Conservation (phyloP, 2,329 filamentous ascomycete genomes). For the Xylaria sp. region DNA sequence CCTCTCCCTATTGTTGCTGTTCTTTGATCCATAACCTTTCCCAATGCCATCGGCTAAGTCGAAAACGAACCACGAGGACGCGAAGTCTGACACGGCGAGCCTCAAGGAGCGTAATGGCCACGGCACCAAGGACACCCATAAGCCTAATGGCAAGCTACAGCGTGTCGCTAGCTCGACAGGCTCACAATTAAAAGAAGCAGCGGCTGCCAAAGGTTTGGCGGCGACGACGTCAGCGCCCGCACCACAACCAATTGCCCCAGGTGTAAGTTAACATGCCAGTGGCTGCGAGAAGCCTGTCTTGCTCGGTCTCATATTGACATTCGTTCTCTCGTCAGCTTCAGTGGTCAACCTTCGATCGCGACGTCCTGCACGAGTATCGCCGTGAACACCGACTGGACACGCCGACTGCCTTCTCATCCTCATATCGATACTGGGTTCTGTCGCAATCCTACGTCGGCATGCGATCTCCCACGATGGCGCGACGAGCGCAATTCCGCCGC, state of each 20-base stretch:
- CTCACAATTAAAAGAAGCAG: conserved; percentile 59
- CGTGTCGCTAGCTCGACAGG: conserved; percentile 65
- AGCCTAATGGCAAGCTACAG: conserved; percentile 65
- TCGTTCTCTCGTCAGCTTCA: conserved; percentile 58
- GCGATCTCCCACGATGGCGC: conserved; percentile 80
- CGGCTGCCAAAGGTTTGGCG: conserved; percentile 49
- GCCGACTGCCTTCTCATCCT: conserved; percentile 74
- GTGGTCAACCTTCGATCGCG: conserved; percentile 75
- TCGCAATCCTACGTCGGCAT: conserved; percentile 72
- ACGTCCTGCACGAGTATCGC: conserved; percentile 79
- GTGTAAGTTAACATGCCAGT: conserved; percentile 41
- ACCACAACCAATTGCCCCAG: conserved; percentile 44
- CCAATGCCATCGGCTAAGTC: conserved; percentile 49
- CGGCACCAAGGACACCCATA: conserved; percentile 48
- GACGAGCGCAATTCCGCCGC: conserved; percentile 70
- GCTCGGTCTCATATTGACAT: conserved; percentile 33
- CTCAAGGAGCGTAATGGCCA: conserved; percentile 50
- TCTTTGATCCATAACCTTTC: conserved; percentile 42
- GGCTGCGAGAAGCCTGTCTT: conserved; percentile 24
- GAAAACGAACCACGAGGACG: conserved; percentile 50
- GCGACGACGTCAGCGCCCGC: conserved; percentile 34
- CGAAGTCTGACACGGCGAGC: conserved; percentile 51
- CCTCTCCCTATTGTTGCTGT: conserved; percentile 35
- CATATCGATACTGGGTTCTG: conserved; percentile 71
- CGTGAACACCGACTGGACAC: conserved; percentile 77